A percentile compares a stretch with the other conserved stretches of the same genome.
Evolutionary conservation across 164 flowering plant species (phyloP).

Genomic region (Amborella trichopoda): DNA sequence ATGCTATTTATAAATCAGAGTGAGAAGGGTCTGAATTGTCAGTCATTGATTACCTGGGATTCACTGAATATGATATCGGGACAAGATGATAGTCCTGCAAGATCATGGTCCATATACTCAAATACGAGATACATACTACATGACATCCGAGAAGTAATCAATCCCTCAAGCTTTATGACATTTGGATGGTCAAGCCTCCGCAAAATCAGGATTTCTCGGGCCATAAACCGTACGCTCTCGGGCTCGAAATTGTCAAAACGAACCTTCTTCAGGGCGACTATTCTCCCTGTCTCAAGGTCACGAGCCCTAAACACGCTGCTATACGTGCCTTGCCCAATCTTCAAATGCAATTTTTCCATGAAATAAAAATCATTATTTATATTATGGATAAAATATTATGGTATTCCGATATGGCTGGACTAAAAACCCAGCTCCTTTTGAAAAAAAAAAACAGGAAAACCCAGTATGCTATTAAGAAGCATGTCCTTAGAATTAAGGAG

Average conservation of each 20-base stretch:
- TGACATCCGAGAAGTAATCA: constrained; percentile 66
- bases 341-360: constrained; percentile 6
- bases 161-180: constrained; percentile 70
- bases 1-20: not conserved
- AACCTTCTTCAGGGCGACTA: constrained; percentile 80
- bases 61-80: constrained; percentile 75
- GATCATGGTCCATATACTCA: constrained; percentile 98
- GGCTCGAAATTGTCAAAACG: constrained; percentile 79
- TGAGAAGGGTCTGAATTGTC: too few species aligned
- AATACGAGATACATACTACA: constrained; percentile 82
- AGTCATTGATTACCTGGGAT: constrained; percentile 48
- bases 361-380: too few species aligned
- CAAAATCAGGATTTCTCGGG: constrained; percentile 78
- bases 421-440: not conserved
- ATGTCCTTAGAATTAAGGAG: not conserved
- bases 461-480: not conserved
- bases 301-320: constrained; percentile 85
- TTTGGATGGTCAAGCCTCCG: constrained; percentile 88
- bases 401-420: not conserved
- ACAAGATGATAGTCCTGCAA: constrained; percentile 58
- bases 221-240: constrained; percentile 92
- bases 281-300: constrained; percentile 51
- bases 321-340: constrained; percentile 98
- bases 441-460: not conserved
- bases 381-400: not conserved